Conservation (phyloP, 139 green algal genomes). For the Chlorella ohadii region DNA sequence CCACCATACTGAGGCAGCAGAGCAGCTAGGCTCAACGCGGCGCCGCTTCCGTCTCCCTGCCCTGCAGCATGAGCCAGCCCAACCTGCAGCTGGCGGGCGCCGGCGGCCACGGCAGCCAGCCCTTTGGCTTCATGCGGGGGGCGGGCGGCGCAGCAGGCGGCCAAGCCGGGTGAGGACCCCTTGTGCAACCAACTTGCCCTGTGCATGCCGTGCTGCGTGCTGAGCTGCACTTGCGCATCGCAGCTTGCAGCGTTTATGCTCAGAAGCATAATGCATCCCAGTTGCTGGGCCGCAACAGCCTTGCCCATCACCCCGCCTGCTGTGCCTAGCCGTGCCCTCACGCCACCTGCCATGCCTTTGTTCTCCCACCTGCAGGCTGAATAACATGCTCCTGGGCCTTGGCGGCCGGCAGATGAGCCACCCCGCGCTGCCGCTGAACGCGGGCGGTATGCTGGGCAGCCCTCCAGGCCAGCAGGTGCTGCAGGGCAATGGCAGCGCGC, state of each 20-base stretch:
- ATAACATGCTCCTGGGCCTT: background rate
- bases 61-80: conserved; percentile 27
- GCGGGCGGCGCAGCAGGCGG: too few species aligned
- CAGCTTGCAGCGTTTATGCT: too few species aligned
- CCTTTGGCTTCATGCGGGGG: conserved; percentile 1
- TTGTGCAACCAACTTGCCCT: too few species aligned
- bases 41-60: background rate
- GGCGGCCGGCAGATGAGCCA: conserved; percentile 21
- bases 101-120: background rate
- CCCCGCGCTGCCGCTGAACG: conserved; percentile 1
- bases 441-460: background rate
- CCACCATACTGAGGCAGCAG: too few species aligned
- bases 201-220: too few species aligned
- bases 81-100: conserved; percentile 38
- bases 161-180: too few species aligned
- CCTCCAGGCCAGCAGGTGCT: conserved; percentile 29
- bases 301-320: too few species aligned
- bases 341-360: background rate
- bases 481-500: conserved; percentile 3
- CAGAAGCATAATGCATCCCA: too few species aligned
- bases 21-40: too few species aligned
- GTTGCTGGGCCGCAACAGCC: too few species aligned
- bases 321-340: background rate
- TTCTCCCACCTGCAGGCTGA: background rate
- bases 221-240: too few species aligned